A percentile compares a stretch with the other conserved stretches of the same genome.
Conservation (phyloP, 2,329 filamentous ascomycete genomes). For the Colletotrichum lini region DNA sequence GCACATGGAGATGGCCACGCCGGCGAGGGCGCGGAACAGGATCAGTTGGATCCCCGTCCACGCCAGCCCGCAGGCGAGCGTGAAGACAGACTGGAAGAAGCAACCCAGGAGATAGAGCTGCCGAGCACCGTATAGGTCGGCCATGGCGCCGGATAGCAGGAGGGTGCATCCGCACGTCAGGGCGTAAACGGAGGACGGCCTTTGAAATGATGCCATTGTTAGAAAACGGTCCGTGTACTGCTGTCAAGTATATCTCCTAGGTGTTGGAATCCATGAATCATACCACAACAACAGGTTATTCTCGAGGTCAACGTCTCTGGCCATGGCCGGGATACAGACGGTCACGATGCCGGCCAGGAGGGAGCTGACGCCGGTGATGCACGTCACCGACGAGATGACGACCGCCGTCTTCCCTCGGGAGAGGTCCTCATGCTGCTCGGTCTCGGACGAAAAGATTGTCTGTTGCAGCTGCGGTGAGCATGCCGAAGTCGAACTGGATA, state of each 20-base stretch:
- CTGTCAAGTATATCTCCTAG: accelerated
- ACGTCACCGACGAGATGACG: slow-evolving; percentile 33
- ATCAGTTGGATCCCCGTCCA: slow-evolving; percentile 36
- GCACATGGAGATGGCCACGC: slow-evolving; percentile 40
- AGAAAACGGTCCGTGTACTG: not conserved
- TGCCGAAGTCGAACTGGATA: slow-evolving; percentile 7
- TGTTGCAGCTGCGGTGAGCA: not conserved
- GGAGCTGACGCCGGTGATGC: slow-evolving; percentile 34
- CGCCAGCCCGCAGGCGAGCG: slow-evolving; percentile 36
- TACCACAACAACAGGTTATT: slow-evolving; percentile 27
- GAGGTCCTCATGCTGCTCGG: slow-evolving; percentile 14
- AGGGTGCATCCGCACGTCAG: slow-evolving; percentile 29
- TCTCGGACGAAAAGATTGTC: not conserved
- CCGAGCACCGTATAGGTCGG: slow-evolving; percentile 39
- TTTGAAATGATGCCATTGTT: not conserved
- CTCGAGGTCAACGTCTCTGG: slow-evolving; percentile 24
- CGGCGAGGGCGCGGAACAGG: slow-evolving; percentile 39
- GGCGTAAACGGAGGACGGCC: slow-evolving; percentile 34
- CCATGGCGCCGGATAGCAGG: slow-evolving; percentile 34
- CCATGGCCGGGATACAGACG: slow-evolving; percentile 34
- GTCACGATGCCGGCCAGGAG: slow-evolving; percentile 31
- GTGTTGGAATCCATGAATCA: not conserved
- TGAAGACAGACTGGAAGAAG: slow-evolving; percentile 36
- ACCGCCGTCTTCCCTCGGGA: slow-evolving; percentile 30
- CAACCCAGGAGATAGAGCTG: slow-evolving; percentile 38